phyloP scores from a whole-genome alignment of 2,329 filamentous ascomycete species.

The Aspergillus arachidicola region DNA sequence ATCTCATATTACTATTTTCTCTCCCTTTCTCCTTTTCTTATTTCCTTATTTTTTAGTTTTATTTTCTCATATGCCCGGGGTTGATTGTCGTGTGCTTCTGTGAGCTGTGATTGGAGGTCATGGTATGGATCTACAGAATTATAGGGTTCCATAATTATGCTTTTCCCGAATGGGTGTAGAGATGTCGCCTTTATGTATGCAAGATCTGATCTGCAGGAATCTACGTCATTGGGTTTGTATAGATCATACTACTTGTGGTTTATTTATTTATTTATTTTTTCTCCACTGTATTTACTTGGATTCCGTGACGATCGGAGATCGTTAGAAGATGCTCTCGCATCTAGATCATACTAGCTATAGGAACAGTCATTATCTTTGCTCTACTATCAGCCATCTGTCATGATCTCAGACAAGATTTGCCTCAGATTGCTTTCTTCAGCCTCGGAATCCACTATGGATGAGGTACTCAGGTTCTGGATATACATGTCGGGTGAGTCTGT shows the following conservation, averaged over 20 bases:
- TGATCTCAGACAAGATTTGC: slow-evolving; percentile 16
- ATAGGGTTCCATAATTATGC: not conserved
- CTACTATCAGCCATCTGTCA: slow-evolving; percentile 17
- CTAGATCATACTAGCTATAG: not conserved
- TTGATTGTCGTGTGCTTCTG: no score
- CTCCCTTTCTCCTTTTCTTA: not conserved
- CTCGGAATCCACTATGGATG: slow-evolving; percentile 3
- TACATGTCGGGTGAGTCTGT: slow-evolving; percentile 18
- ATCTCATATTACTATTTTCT: not conserved
- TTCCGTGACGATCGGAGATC: not conserved
- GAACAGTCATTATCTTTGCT: slow-evolving; percentile 21
- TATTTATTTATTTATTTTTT: not conserved
- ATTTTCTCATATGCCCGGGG: not conserved
- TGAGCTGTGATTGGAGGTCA: not conserved
- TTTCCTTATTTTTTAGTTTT: not conserved
- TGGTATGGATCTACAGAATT: not conserved
- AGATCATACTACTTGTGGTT: not conserved
- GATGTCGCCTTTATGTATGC: not conserved
- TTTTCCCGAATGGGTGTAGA: not conserved
- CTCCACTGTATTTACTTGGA: not conserved
- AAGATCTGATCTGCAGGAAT: slow-evolving; percentile 2
- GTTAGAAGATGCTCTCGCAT: not conserved
- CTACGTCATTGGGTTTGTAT: not conserved
- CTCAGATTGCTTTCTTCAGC: slow-evolving; percentile 13
- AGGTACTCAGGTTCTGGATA: slow-evolving; percentile 10